Evolutionary conservation across 495 filamentous ascomycete genomes (phyloP).

Genomic region (Neurospora tetrasperma): DNA sequence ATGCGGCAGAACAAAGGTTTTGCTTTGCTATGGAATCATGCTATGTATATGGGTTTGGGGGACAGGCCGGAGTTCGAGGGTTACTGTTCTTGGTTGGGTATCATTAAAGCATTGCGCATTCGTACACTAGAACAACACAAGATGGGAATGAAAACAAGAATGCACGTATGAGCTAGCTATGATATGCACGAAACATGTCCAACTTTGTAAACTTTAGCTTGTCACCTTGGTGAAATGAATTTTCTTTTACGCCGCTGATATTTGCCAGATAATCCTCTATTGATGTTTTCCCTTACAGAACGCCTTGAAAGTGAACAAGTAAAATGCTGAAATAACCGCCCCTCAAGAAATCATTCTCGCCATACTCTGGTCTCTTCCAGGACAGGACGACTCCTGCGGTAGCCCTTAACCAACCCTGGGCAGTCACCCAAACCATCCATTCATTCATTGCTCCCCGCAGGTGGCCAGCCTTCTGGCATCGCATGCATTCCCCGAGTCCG

Average conservation of each 20-base stretch:
- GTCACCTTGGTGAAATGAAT: background rate
- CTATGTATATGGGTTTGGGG: background rate
- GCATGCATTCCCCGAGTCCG: background rate
- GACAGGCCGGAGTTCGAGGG: background rate
- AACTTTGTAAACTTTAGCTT: background rate
- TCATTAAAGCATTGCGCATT: background rate
- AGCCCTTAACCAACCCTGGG: background rate
- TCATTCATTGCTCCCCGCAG: background rate
- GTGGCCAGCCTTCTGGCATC: background rate
- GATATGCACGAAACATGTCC: background rate
- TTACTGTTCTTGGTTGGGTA: background rate
- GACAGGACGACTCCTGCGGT: background rate
- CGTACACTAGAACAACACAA: background rate
- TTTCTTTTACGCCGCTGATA: background rate
- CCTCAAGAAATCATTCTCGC: background rate
- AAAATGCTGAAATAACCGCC: background rate
- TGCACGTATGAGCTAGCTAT: background rate
- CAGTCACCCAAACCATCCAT: background rate
- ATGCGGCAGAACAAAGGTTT: background rate
- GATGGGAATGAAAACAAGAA: background rate
- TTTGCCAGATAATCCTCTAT: background rate
- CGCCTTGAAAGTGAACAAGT: constrained; percentile 1
- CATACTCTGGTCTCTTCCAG: background rate
- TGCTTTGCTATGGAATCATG: background rate
- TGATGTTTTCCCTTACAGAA: background rate